These are phyloP conservation scores for Zelonia costaricensis DNA, from an alignment of 208 protist genomes.

Conservation along the genomic window DNA sequence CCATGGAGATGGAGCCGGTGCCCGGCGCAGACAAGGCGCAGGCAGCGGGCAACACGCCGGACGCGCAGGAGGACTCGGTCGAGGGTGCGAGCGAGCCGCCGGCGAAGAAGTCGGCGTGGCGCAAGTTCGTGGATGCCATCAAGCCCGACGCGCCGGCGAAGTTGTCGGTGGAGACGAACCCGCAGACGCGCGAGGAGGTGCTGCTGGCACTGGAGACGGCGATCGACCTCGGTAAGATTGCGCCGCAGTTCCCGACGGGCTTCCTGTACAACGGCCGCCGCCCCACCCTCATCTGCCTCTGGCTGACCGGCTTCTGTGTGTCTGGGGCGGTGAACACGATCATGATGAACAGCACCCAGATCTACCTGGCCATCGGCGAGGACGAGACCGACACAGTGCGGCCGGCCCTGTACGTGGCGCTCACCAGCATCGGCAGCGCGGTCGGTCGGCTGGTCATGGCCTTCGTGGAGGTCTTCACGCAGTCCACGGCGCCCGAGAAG, in stretches of 20 bases:
- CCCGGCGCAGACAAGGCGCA: not conserved
- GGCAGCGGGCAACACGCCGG: not conserved
- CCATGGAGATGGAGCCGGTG: not conserved
- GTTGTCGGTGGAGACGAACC: not conserved
- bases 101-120: not conserved
- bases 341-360: conserved; percentile 38
- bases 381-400: conserved; percentile 22
- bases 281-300: conserved; percentile 41
- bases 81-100: not conserved
- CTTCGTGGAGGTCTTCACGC: conserved; percentile 38
- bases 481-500: conserved; percentile 29
- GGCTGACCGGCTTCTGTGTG: conserved; percentile 38
- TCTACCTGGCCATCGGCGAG: conserved; percentile 42
- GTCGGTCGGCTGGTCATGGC: conserved; percentile 36
- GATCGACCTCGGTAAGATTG: conserved; percentile 35
- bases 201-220: conserved; percentile 8
- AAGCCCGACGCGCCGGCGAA: not conserved
- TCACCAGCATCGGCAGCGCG: conserved; percentile 44
- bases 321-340: conserved; percentile 35
- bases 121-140: not conserved
- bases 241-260: conserved; percentile 39
- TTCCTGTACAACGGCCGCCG: conserved; percentile 43
- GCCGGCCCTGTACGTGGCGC: conserved; percentile 35
- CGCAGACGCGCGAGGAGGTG: conserved; percentile 13
- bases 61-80: not conserved